Conservation (phyloP, 352 stramenopile genomes). For the Peronosclerospora sorghi region DNA sequence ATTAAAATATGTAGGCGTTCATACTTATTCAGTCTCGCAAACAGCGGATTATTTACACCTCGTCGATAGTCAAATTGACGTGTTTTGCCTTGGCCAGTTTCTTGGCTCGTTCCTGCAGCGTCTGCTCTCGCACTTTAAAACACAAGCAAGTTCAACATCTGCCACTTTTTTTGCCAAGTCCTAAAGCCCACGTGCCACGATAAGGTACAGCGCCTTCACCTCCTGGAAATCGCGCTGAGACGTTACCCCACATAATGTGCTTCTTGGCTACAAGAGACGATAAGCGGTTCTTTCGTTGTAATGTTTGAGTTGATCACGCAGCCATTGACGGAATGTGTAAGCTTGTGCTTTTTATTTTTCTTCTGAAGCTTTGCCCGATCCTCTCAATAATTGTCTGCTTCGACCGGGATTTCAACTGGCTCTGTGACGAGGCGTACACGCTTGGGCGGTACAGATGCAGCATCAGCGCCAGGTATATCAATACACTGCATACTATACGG, state of each 20-base stretch:
- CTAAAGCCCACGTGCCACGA: conserved; percentile 73
- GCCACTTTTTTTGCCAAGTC: conserved; percentile 46
- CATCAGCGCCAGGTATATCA: conserved; percentile 16
- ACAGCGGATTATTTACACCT: conserved; percentile 65
- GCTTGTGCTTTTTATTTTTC: conserved; percentile 68
- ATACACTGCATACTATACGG: too few species aligned
- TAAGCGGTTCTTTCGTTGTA: conserved; percentile 45
- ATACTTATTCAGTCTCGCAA: conserved; percentile 50
- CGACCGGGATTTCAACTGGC: conserved; percentile 24
- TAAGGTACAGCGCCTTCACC: conserved; percentile 65
- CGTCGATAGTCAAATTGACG: conserved; percentile 74
- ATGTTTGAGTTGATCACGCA: conserved; percentile 7
- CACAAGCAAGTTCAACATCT: conserved; percentile 58
- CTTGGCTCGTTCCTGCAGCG: conserved; percentile 45
- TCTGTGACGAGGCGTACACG: conserved; percentile 31
- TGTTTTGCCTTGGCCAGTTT: conserved; percentile 65
- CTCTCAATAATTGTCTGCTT: conserved; percentile 4
- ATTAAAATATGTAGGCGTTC: conserved; percentile 64
- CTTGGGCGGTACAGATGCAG: conserved; percentile 20
- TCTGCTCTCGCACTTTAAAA: conserved; percentile 36
- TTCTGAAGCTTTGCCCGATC: conserved; percentile 22
- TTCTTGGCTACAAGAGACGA: conserved; percentile 49
- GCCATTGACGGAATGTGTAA: conserved; percentile 34
- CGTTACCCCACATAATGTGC: conserved; percentile 67
- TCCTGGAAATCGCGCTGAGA: conserved; percentile 59